Evolutionary conservation across 2,329 filamentous ascomycete genomes (phyloP).

Genomic region (Colletotrichum graminicola): DNA sequence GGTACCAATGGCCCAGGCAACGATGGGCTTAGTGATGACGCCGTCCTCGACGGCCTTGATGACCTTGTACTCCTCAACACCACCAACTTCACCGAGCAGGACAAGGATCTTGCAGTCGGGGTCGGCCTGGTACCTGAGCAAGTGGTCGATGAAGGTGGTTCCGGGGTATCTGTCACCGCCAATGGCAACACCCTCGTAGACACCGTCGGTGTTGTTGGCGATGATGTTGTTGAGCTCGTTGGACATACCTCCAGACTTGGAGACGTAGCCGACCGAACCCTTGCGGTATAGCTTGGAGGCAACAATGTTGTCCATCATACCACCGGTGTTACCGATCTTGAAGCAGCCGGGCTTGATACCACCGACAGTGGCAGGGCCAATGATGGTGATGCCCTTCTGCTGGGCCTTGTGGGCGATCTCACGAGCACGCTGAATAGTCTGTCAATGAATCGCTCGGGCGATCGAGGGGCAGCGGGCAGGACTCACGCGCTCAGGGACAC

Average conservation of each 20-base stretch:
- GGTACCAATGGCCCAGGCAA: slow-evolving; percentile 99
- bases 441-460: slow-evolving; percentile 42
- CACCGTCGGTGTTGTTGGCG: slow-evolving; percentile 94
- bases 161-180: slow-evolving; percentile 99
- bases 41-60: slow-evolving; percentile 97
- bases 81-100: slow-evolving; percentile 96
- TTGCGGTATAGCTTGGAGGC: slow-evolving; percentile 99
- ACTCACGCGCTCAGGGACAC: slow-evolving; percentile 96
- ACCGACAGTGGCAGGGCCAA: slow-evolving; percentile 97
- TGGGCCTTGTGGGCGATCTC: slow-evolving; percentile 96
- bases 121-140: slow-evolving; percentile 95
- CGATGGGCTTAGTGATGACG: slow-evolving; percentile 96
- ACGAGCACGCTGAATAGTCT: slow-evolving; percentile 79
- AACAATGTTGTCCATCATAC: slow-evolving; percentile 99
- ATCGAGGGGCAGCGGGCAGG: background rate
- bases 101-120: slow-evolving; percentile 98
- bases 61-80: slow-evolving; percentile 99
- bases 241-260: slow-evolving; percentile 99
- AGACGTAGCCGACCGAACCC: slow-evolving; percentile 98
- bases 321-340: slow-evolving; percentile 99
- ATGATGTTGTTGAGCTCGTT: slow-evolving; percentile 99
- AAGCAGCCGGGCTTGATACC: slow-evolving; percentile 99
- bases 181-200: slow-evolving; percentile 99
- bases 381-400: slow-evolving; percentile 99
- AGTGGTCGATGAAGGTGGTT: slow-evolving; percentile 99